Percentiles rank a stretch among this genome's conserved stretches.
Evolutionary conservation across 2,329 filamentous ascomycete genomes (phyloP).

Genomic region (Xylariaceae sp.): DNA sequence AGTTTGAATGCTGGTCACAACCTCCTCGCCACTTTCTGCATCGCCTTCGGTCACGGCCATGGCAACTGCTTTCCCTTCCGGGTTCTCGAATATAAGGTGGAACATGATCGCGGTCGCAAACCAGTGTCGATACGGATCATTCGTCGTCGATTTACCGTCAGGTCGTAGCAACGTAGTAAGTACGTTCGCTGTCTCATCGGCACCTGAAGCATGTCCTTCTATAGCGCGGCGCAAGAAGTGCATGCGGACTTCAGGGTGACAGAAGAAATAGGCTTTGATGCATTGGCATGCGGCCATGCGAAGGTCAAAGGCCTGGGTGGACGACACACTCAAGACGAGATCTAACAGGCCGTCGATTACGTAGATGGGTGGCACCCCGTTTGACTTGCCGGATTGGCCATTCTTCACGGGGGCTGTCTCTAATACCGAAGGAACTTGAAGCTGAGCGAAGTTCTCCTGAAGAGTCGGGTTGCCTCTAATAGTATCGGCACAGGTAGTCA

Average conservation of each 20-base stretch:
- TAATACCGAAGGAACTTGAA: constrained; percentile 65
- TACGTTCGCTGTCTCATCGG: constrained; percentile 82
- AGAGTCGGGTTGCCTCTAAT: constrained; percentile 74
- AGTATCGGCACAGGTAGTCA: constrained; percentile 80
- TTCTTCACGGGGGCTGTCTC: constrained; percentile 34
- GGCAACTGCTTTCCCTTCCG: constrained; percentile 70
- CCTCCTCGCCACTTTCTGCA: constrained; percentile 82
- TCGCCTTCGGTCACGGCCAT: constrained; percentile 86
- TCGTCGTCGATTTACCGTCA: constrained; percentile 52
- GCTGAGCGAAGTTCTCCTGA: constrained; percentile 84
- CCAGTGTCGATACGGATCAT: constrained; percentile 83
- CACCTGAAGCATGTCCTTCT: constrained; percentile 71
- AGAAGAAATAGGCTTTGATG: constrained; percentile 85
- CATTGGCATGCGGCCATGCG: constrained; percentile 83
- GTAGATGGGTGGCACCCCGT: constrained; percentile 62
- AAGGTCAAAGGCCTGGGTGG: constrained; percentile 66
- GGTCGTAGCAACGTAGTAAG: constrained; percentile 74
- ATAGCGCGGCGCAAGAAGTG: constrained; percentile 89
- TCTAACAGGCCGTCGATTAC: constrained; percentile 92
- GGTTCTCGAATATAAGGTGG: constrained; percentile 76
- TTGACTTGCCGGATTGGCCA: constrained; percentile 39
- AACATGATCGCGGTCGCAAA: constrained; percentile 84
- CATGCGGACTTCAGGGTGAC: constrained; percentile 71
- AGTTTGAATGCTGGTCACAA: constrained; percentile 87
- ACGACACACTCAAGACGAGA: constrained; percentile 64